Conservation (phyloP, 2,329 filamentous ascomycete species). For the Curvularia verruculosa region DNA sequence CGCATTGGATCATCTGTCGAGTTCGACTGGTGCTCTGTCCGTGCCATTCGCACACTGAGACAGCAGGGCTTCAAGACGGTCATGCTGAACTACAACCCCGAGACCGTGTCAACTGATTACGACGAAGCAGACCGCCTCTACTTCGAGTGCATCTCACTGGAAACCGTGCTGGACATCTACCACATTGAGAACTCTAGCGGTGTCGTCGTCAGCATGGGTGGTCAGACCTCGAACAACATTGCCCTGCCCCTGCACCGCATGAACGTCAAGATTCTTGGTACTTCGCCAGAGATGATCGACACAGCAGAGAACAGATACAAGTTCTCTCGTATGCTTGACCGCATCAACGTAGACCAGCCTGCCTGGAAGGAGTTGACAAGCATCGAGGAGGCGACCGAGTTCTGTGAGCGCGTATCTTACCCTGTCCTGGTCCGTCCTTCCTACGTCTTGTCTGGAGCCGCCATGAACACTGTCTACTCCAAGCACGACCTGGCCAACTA, state of each 20-base stretch:
- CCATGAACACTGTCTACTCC: conserved; percentile 99
- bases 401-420: conserved; percentile 88
- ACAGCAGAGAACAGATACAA: conserved; percentile 97
- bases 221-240: conserved; percentile 98
- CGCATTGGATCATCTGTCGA: conserved; percentile 97
- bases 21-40: conserved; percentile 98
- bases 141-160: conserved; percentile 92
- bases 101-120: conserved; percentile 89
- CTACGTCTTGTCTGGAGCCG: conserved; percentile 94
- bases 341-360: conserved; percentile 93
- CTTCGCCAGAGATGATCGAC: conserved; percentile 98
- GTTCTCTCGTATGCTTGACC: conserved; percentile 96
- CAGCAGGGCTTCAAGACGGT: conserved; percentile 88
- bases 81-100: conserved; percentile 85
- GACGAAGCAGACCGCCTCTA: conserved; percentile 94
- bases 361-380: conserved; percentile 98
- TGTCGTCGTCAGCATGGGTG: conserved; percentile 93
- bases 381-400: conserved; percentile 84
- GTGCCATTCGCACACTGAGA: conserved; percentile 88
- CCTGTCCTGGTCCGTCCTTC: conserved; percentile 94
- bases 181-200: conserved; percentile 82
- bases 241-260: conserved; percentile 85
- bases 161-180: conserved; percentile 93
- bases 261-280: conserved; percentile 91
- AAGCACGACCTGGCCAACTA: conserved; percentile 89